Conservation (phyloP, 768 basidiomycete species). For the Termitomyces sp. region DNA sequence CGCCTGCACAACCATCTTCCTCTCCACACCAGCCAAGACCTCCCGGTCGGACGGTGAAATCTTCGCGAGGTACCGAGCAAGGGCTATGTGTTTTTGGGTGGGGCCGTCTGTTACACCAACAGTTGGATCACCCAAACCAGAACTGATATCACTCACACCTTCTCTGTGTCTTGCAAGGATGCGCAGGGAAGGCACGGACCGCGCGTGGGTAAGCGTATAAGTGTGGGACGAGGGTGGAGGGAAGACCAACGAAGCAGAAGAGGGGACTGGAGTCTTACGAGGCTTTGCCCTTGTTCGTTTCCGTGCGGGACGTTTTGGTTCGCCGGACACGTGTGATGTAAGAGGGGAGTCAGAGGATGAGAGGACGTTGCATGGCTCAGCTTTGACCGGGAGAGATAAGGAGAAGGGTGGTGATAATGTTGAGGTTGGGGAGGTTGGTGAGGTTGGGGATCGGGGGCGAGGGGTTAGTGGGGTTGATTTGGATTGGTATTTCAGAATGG, state of each 20-base stretch:
- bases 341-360: conserved; percentile 5
- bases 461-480: conserved; percentile 14
- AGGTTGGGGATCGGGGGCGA: neutral
- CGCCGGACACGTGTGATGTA: neutral
- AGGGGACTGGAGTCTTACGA: neutral
- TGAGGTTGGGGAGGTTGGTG: neutral
- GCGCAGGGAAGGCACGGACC: conserved; percentile 1
- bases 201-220: neutral
- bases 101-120: neutral
- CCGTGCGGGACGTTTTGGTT: neutral
- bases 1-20: conserved; percentile 7
- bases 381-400: conserved; percentile 24
- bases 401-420: neutral
- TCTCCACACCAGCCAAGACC: conserved; percentile 9
- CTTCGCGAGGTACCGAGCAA: conserved; percentile 3
- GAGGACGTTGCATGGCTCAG: neutral
- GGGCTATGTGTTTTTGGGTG: conserved; percentile 4
- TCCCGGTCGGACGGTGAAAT: conserved; percentile 7
- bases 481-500: conserved; percentile 2
- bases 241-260: neutral
- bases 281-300: neutral
- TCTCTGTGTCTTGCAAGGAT: neutral
- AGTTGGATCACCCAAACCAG: neutral
- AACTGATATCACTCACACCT: neutral
- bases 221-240: neutral